These are phyloP conservation scores for Collariella sp. DNA, from an alignment of 495 filamentous ascomycete genomes.

Conservation along the genomic window DNA sequence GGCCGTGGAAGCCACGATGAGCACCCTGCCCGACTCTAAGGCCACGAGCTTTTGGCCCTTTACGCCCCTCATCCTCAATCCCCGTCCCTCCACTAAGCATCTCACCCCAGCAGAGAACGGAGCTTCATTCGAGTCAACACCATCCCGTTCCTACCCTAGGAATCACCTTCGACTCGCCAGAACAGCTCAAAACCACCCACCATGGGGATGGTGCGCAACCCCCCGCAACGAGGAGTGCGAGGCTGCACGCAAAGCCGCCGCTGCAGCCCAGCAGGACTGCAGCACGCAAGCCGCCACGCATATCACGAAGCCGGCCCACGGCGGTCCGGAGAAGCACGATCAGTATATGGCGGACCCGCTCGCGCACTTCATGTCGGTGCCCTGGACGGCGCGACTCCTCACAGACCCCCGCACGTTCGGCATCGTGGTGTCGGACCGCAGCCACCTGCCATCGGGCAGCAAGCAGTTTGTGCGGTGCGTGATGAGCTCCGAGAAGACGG, in stretches of 20 bases:
- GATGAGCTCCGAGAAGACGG: constrained; percentile 13
- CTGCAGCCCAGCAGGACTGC: not conserved
- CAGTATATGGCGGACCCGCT: constrained; percentile 18
- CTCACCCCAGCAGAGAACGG: too few relatives aligned
- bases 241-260: not conserved
- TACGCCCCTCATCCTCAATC: too few relatives aligned
- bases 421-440: constrained; percentile 14
- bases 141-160: too few relatives aligned
- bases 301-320: constrained; percentile 1
- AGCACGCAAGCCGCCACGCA: not conserved
- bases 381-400: constrained; percentile 15
- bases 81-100: too few relatives aligned
- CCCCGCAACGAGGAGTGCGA: too few relatives aligned
- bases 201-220: too few relatives aligned
- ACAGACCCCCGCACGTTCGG: constrained; percentile 13
- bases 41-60: too few relatives aligned
- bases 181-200: too few relatives aligned
- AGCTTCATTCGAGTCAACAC: too few relatives aligned
- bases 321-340: constrained; percentile 13
- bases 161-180: too few relatives aligned
- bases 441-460: constrained; percentile 15
- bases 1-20: too few relatives aligned
- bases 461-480: constrained; percentile 13
- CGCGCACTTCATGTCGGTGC: constrained; percentile 19
- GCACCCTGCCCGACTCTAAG: too few relatives aligned